These are phyloP conservation scores for Rhizomucor pusillus DNA, from an alignment of 371 early-diverging fungal species.

Conservation along the genomic window DNA sequence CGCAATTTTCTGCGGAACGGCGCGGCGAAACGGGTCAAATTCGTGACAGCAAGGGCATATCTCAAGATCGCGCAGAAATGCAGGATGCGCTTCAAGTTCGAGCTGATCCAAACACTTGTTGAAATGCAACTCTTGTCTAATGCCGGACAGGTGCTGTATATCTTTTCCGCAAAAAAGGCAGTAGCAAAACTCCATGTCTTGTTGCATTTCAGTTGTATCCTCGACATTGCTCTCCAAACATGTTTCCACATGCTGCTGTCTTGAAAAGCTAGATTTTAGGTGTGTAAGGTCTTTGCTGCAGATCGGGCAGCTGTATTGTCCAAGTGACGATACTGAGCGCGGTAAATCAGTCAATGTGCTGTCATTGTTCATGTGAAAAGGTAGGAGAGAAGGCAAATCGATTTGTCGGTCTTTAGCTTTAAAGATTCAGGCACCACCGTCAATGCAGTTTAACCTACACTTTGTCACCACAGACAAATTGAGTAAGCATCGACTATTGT, in stretches of 20 bases:
- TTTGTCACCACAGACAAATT: too few relatives aligned
- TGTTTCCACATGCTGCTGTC: slow-evolving; percentile 31
- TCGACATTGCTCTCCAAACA: slow-evolving; percentile 16
- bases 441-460: too few relatives aligned
- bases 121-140: slow-evolving; percentile 20
- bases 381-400: too few relatives aligned
- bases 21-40: slow-evolving; percentile 6
- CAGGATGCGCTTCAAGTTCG: slow-evolving; percentile 9
- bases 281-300: slow-evolving; percentile 19
- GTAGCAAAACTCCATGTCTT: slow-evolving; percentile 14
- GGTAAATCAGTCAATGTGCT: too few relatives aligned
- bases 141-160: slow-evolving; percentile 11
- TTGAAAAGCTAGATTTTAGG: slow-evolving; percentile 17
- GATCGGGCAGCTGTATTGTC: slow-evolving; percentile 23
- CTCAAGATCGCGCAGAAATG: slow-evolving; percentile 16
- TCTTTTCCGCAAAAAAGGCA: slow-evolving; percentile 38
- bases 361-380: too few relatives aligned
- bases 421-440: too few relatives aligned
- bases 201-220: not conserved
- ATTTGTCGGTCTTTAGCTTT: too few relatives aligned
- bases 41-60: slow-evolving; percentile 34
- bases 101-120: slow-evolving; percentile 28
- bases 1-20: slow-evolving; percentile 14
- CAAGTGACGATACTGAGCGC: not conserved
- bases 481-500: too few relatives aligned